Conservation (phyloP, 495 filamentous ascomycete species). For the Penicillium malachiteum region DNA sequence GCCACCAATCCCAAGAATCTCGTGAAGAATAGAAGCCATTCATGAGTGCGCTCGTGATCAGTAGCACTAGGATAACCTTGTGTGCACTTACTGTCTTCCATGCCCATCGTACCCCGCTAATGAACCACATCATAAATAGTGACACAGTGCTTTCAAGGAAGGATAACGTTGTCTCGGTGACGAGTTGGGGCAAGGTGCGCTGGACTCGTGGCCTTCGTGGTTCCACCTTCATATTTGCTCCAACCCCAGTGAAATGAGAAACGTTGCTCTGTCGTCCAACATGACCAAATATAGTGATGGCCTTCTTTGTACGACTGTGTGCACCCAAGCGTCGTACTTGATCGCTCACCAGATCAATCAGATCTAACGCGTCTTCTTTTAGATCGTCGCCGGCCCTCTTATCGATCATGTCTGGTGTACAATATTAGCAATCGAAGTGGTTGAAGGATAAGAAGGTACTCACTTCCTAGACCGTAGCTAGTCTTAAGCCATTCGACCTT, state of each 20-base stretch:
- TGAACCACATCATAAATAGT: slow-evolving; percentile 71
- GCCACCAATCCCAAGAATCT: slow-evolving; percentile 74
- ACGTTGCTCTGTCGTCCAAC: slow-evolving; percentile 71
- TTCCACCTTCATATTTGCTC: slow-evolving; percentile 38
- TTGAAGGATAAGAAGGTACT: slow-evolving; percentile 11
- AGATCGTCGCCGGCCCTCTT: slow-evolving; percentile 78
- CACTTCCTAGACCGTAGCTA: slow-evolving; percentile 61
- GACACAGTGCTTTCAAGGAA: slow-evolving; percentile 68
- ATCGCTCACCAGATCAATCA: slow-evolving; percentile 81
- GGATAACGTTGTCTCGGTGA: slow-evolving; percentile 66
- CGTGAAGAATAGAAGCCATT: slow-evolving; percentile 72
- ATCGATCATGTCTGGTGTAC: slow-evolving; percentile 61
- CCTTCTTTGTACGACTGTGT: slow-evolving; percentile 83
- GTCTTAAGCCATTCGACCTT: slow-evolving; percentile 80
- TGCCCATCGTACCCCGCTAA: slow-evolving; percentile 58
- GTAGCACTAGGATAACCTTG: slow-evolving; percentile 65
- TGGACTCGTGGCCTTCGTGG: slow-evolving; percentile 60
- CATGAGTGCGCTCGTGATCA: slow-evolving; percentile 63
- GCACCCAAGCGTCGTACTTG: slow-evolving; percentile 77
- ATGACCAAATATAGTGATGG: slow-evolving; percentile 84
- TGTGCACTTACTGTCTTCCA: slow-evolving; percentile 74
- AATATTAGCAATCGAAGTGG: slow-evolving; percentile 6
- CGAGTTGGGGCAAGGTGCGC: slow-evolving; percentile 63
- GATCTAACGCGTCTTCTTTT: slow-evolving; percentile 77
- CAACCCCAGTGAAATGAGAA: slow-evolving; percentile 57